Evolutionary conservation across 768 basidiomycete genomes (phyloP).

Genomic region (Chalciporus chontae): DNA sequence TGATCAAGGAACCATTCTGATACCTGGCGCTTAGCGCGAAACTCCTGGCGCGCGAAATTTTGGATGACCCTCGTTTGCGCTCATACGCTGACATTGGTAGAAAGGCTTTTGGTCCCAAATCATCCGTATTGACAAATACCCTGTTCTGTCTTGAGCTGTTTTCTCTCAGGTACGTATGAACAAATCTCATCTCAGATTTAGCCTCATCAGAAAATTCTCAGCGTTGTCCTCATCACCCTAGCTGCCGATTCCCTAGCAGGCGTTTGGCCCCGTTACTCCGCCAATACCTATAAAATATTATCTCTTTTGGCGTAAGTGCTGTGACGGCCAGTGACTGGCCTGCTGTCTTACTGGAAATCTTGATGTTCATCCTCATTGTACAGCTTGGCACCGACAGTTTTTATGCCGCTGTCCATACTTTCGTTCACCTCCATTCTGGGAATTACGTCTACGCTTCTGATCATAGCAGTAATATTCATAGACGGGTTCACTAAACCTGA

Average conservation of each 20-base stretch:
- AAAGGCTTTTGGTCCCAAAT: conserved; percentile 80
- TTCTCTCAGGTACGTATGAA: conserved; percentile 58
- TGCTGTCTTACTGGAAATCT: not conserved
- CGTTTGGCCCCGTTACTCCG: conserved; percentile 63
- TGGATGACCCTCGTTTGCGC: conserved; percentile 61
- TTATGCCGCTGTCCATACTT: conserved; percentile 80
- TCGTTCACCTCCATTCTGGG: conserved; percentile 88
- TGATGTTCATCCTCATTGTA: not conserved
- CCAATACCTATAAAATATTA: conserved; percentile 71
- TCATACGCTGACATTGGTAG: conserved; percentile 90
- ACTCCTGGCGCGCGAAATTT: conserved; percentile 73
- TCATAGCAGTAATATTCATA: conserved; percentile 73
- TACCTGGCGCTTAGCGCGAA: conserved; percentile 61
- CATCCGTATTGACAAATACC: conserved; percentile 58
- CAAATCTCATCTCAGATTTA: not conserved
- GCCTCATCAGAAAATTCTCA: conserved; percentile 23
- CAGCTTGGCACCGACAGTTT: conserved; percentile 80
- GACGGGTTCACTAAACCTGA: conserved; percentile 76
- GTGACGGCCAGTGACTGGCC: not conserved
- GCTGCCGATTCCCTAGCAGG: conserved; percentile 83
- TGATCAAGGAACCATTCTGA: conserved; percentile 1
- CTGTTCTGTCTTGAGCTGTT: conserved; percentile 89
- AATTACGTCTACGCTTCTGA: conserved; percentile 70
- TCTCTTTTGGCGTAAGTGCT: conserved; percentile 63
- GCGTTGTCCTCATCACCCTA: conserved; percentile 84